These are phyloP conservation scores for Ustilago tritici DNA, from an alignment of 1,284 basidiomycete species.

Conservation along the genomic window DNA sequence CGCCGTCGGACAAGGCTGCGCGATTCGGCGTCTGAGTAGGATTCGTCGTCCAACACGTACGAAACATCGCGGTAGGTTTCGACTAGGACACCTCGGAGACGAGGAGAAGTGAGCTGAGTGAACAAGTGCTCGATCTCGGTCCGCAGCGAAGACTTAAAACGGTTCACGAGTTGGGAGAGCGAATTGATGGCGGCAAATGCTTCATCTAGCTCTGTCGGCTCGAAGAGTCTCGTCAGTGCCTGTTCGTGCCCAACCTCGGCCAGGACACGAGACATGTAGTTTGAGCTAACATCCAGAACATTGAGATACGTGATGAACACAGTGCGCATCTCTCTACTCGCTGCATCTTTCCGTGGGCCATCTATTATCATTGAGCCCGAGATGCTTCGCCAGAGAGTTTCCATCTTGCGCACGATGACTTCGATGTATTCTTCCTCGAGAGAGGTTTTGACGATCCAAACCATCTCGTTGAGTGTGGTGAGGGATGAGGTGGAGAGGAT, in stretches of 20 bases:
- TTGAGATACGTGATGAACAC: slow-evolving; percentile 66
- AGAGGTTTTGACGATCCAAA: slow-evolving; percentile 37
- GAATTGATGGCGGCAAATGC: slow-evolving; percentile 21
- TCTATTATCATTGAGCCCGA: slow-evolving; percentile 62
- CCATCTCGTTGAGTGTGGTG: slow-evolving; percentile 41
- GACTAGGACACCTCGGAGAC: slow-evolving; percentile 81
- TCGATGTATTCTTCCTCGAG: slow-evolving; percentile 65
- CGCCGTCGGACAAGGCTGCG: slow-evolving; percentile 87
- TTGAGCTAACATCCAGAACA: slow-evolving; percentile 59
- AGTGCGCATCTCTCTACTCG: slow-evolving; percentile 63
- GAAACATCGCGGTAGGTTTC: slow-evolving; percentile 90
- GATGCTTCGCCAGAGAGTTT: slow-evolving; percentile 58
- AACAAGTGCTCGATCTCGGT: slow-evolving; percentile 91
- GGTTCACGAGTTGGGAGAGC: slow-evolving; percentile 26
- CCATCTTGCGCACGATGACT: slow-evolving; percentile 64
- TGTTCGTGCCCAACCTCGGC: slow-evolving; percentile 46
- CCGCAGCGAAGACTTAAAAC: slow-evolving; percentile 71
- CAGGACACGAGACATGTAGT: slow-evolving; percentile 60
- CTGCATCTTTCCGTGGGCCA: slow-evolving; percentile 65
- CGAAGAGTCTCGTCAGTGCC: slow-evolving; percentile 43
- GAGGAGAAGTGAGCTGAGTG: slow-evolving; percentile 88
- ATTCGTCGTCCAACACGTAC: slow-evolving; percentile 86
- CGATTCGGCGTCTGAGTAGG: slow-evolving; percentile 84
- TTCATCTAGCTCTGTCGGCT: slow-evolving; percentile 20
- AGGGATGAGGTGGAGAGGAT: slow-evolving; percentile 60